Evolutionary conservation across 202 grass and related monocot species (phyloP).

Genomic region (Brachypodium distachyon): DNA sequence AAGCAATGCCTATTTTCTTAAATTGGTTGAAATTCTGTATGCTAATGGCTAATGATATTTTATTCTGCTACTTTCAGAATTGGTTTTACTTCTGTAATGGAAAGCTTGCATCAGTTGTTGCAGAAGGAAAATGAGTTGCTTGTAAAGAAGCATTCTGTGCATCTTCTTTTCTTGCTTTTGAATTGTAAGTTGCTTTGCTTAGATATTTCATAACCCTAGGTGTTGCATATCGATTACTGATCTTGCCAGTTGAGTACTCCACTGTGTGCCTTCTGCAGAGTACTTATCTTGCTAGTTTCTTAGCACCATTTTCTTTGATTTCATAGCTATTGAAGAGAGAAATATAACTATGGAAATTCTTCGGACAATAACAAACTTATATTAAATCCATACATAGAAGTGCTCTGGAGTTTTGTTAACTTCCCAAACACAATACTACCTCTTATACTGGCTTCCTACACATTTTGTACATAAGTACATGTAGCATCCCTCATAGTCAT

Average conservation of each 20-base stretch:
- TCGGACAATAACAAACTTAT: background rate
- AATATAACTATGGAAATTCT: background rate
- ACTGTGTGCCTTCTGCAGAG: background rate
- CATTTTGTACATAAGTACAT: background rate
- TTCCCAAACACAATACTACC: background rate
- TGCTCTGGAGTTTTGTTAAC: background rate
- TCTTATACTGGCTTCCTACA: background rate
- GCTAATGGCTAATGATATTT: slow-evolving; percentile 16
- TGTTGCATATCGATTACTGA: background rate
- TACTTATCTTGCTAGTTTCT: background rate
- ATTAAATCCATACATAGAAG: background rate
- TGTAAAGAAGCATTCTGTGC: slow-evolving; percentile 71
- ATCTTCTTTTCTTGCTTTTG: slow-evolving; percentile 81
- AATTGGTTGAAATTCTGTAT: background rate
- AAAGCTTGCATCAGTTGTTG: slow-evolving; percentile 55
- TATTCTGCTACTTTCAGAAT: slow-evolving; percentile 53
- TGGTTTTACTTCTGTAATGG: slow-evolving; percentile 46
- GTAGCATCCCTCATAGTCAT: background rate
- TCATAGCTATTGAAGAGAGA: background rate
- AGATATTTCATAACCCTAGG: slow-evolving; percentile 10
- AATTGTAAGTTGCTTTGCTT: slow-evolving; percentile 66
- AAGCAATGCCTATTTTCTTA: slow-evolving; percentile 16
- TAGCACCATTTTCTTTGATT: background rate
- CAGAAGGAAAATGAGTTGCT: slow-evolving; percentile 63
- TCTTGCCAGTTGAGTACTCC: background rate